Evolutionary conservation across 768 basidiomycete species (phyloP), one percentile per base, ranked within the genome.

Genomic region (Infundibulicybe gibba): DNA sequence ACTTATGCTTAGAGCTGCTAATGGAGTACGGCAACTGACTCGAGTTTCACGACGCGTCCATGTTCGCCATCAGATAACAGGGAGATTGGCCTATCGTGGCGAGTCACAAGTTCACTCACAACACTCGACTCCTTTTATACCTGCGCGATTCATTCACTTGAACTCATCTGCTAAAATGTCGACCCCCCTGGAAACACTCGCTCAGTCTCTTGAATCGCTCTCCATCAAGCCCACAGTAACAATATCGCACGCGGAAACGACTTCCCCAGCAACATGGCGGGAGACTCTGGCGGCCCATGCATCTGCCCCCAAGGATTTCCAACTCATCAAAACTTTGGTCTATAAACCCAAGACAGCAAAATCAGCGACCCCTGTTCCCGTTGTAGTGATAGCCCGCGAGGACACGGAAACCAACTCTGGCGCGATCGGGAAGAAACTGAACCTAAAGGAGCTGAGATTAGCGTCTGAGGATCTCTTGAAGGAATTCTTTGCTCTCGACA

Each of bases 281-380:
- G 83, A 83, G 38, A 80, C 84, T 38, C 67, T 97, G 56, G 70
- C 76, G 50, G 71, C 77, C 6, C 64, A 67, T 43, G 54, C 75
- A 33, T 67, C 75, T 11, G 68, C 75, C 17, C 83, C 85, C 1
- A 69, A 67, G 40, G 70, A 72, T 13, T 89, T 85, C 59, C 80
- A 88, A 62, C 75, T 90, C 56, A 77, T 88, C 62, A 94, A 93
- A 65, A 89, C 87, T 41, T 84, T 94, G 55, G 85, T 95, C 47
- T 95, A 91, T 84, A 97, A 97, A 63, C 94, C 94, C 30, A 94
- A 94, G 68, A 92, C 93, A 2, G 87, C 93, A n/a, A 97, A 97
- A 65, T 78, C 81, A 0, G 90, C 88, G 6, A 80, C 77, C 25
- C 83, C 91, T 1, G 77, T 91, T 44, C 94, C 93, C 6, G 83